Percentiles rank a stretch among this genome's conserved stretches.
phyloP scores from a whole-genome alignment of 1,284 basidiomycete species.

The Chalciporus sp. region DNA sequence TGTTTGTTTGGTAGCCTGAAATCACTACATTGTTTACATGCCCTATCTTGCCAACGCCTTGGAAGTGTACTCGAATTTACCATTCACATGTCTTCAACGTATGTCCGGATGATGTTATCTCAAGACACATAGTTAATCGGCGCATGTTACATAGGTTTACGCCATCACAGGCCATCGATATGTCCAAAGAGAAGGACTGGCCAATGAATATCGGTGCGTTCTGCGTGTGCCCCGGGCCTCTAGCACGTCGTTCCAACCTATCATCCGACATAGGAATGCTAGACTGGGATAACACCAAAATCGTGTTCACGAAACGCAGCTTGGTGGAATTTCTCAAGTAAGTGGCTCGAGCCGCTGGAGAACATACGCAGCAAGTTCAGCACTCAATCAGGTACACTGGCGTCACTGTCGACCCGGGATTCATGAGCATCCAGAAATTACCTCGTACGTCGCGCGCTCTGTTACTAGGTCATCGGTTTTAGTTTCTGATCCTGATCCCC shows the following conservation, averaged over 20 bases:
- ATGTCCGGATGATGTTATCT: conserved; percentile 7
- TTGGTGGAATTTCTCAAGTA: conserved; percentile 76
- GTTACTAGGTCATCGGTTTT: neutral
- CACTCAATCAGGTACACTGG: conserved; percentile 56
- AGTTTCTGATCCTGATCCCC: conserved; percentile 39
- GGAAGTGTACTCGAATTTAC: neutral
- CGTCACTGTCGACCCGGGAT: conserved; percentile 72
- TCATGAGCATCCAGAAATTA: conserved; percentile 67
- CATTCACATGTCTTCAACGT: conserved; percentile 31
- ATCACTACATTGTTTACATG: neutral
- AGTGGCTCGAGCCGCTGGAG: conserved; percentile 23
- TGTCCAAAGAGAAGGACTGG: conserved; percentile 71
- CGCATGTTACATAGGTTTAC: conserved; percentile 50
- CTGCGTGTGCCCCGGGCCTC: neutral
- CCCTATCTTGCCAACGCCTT: neutral
- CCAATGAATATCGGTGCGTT: conserved; percentile 58
- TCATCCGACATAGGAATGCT: conserved; percentile 55
- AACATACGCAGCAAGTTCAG: conserved; percentile 23
- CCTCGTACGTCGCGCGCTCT: conserved; percentile 52
- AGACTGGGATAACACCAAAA: conserved; percentile 72
- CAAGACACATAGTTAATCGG: conserved; percentile 5
- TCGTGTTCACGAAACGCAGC: conserved; percentile 73
- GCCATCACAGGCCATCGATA: conserved; percentile 54
- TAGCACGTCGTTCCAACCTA: neutral
- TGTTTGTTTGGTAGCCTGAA: neutral